Evolutionary conservation across 441 rosid species (phyloP), one percentile per base, ranked within the genome.

Genomic region (Kokia cookei): DNA sequence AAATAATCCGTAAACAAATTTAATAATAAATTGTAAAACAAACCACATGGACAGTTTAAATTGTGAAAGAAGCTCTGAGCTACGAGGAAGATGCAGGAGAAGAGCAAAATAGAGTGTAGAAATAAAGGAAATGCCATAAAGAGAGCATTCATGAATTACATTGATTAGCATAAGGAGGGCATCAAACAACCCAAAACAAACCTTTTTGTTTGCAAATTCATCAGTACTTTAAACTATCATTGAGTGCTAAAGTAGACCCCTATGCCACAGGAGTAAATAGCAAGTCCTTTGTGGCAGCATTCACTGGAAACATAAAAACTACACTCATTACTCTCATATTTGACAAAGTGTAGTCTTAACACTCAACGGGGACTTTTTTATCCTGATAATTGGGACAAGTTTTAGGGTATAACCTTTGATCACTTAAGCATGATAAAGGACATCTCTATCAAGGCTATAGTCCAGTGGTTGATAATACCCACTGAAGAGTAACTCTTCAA

Each of bases 381-480:
- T 37, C 27, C 72, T 1, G 19, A 50, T 9, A 27, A 50, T 8
- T 10, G 59, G 22, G 55, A 26, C 55, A 26, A 47, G 40, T 50
- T 68, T 29, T n/a, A 50, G 22, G 13, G 15, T 51, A 68, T 50
- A 29, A 51, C 45, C 72, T 50, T 15, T 27, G 27, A 29, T 6
- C 9, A 29, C 50, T 27, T 50, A 68, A 45, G 27, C 72, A 29
- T 13, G 15, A 9, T 68, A n/a, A 50, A 66, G 24, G 37, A 7
- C 8, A 68, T 29, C 5, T 66, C 40, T 47, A 67, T 67, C 71
- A 67, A 68, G 59, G 45, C 43, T 71, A 59, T 71, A 43, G 17
- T 14, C 45, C 42, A 58, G 24, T 5, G 50, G 48, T 43, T 47
- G 5, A 14, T n/a, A 7, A 40, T 62, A 62, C 8, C 24, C 24